phyloP scores from a whole-genome alignment of 306 rosid species.

The Lotus japonicus region DNA sequence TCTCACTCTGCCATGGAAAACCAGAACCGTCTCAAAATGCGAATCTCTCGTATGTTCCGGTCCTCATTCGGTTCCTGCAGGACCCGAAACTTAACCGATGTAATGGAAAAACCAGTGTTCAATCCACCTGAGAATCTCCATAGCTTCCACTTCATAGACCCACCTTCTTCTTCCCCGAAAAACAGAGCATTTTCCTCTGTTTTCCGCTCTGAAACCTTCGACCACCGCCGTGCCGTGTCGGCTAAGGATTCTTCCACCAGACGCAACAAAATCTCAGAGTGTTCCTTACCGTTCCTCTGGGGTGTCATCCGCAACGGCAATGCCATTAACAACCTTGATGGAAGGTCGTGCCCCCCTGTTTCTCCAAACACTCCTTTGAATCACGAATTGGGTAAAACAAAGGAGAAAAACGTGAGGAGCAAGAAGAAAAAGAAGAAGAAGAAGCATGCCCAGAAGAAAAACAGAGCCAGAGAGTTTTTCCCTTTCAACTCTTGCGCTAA shows the following conservation, averaged over 20 bases:
- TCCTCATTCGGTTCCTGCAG: conserved; percentile 78
- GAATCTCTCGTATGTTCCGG: conserved; percentile 80
- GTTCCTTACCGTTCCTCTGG: conserved; percentile 32
- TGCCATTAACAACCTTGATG: not conserved
- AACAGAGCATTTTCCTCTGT: conserved; percentile 37
- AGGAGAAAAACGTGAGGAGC: not conserved
- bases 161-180: conserved; percentile 28
- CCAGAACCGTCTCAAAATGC: conserved; percentile 52
- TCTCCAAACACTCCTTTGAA: conserved; percentile 36
- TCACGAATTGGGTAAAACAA: conserved; percentile 9
- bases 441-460: conserved; percentile 30
- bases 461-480: conserved; percentile 26
- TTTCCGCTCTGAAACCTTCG: conserved; percentile 17
- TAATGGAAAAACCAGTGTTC: conserved; percentile 52
- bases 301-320: too few species aligned
- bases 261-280: conserved; percentile 44
- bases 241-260: conserved; percentile 41
- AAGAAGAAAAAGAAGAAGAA: conserved; percentile 28
- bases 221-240: conserved; percentile 22
- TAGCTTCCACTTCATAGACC: conserved; percentile 22
- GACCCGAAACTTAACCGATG: conserved; percentile 54
- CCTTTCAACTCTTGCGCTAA: conserved; percentile 43
- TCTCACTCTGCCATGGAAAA: conserved; percentile 48
- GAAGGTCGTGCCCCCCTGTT: conserved; percentile 34
- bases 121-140: not conserved